These are phyloP conservation scores for Aspergillus mulundensis DNA, from an alignment of 495 filamentous ascomycete genomes.

Conservation along the genomic window DNA sequence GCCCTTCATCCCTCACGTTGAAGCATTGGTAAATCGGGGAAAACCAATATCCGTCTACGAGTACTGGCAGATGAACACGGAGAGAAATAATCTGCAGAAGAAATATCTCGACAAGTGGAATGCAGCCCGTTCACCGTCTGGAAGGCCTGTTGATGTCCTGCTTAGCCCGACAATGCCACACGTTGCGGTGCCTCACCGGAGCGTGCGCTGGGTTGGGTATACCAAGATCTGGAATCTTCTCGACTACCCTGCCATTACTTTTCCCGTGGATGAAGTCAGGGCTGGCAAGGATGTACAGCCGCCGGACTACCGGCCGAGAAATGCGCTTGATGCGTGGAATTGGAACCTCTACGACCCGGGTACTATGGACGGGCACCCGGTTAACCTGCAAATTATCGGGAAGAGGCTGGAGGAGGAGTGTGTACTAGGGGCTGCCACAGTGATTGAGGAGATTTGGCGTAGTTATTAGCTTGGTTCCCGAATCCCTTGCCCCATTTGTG, in stretches of 20 bases:
- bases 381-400: constrained; percentile 51
- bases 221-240: constrained; percentile 68
- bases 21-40: constrained; percentile 41
- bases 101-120: constrained; percentile 56
- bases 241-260: constrained; percentile 56
- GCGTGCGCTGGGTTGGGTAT: constrained; percentile 52
- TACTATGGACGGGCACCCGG: constrained; percentile 38
- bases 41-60: constrained; percentile 50
- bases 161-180: constrained; percentile 51
- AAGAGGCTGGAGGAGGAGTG: constrained; percentile 53
- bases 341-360: constrained; percentile 46
- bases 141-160: constrained; percentile 57
- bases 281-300: constrained; percentile 43
- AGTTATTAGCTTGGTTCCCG: not conserved
- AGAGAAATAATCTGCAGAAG: constrained; percentile 49
- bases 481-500: constrained; percentile 2
- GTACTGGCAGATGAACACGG: constrained; percentile 55
- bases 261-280: constrained; percentile 52
- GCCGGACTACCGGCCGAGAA: constrained; percentile 44
- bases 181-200: constrained; percentile 44
- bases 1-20: constrained; percentile 51
- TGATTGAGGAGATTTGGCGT: constrained; percentile 38
- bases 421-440: constrained; percentile 40
- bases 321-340: constrained; percentile 49
- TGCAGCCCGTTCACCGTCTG: constrained; percentile 39